Base-by-base conservation (phyloP, 2,329 filamentous ascomycete species). In the Ophiostoma australiae region DNA sequence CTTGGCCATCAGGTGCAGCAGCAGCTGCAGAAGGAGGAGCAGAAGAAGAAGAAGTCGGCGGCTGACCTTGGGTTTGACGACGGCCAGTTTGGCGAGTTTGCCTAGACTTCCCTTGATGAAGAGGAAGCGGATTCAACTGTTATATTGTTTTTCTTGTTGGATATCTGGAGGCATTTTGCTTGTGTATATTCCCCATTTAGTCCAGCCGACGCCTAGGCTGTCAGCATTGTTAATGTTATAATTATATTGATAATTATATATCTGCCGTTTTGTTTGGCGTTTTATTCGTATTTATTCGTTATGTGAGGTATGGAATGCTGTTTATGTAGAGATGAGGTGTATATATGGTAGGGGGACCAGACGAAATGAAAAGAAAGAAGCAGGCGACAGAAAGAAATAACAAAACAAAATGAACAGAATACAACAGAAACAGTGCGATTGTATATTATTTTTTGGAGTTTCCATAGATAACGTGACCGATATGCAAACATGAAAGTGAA, bases 1-100 rank as follows among this genome's bases (percentile, higher is more conserved):
- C 66, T 75, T 0, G 68, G 69, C 11, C 55, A 72, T 10, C 68
- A 65, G 7, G 67, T 61, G 39, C 68, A 69, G 23, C 63, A 70
- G 68, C 66, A 58, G 69, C 48, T 23, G 13, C 35, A 23, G 17
- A 35, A 39, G 41, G n/a, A 39, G 41, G n/a, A 39, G 70, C 84
- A 88, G 79, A 85, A 87, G 70, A 76, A 79, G 80, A 76, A 84
- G 82, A 78, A 84, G 82, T 76, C 81, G 81, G 76, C 74, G 0
- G 74, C 74, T 20, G 89, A 93, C 72, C 77, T 94, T 74, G 92
- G 92, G 0, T 95, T 95, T 76, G 92, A 96, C 76, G 91, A 97
- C 78, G 93, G 92, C 1, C 90, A 94, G 77, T 94, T 93, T 85
- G 92, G 92, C 27, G 92, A 96, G 80, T 96, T 96, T 81, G 86